These are phyloP conservation scores for Trichoderma polysporum DNA, from an alignment of 2,329 filamentous ascomycete genomes.

Conservation along the genomic window DNA sequence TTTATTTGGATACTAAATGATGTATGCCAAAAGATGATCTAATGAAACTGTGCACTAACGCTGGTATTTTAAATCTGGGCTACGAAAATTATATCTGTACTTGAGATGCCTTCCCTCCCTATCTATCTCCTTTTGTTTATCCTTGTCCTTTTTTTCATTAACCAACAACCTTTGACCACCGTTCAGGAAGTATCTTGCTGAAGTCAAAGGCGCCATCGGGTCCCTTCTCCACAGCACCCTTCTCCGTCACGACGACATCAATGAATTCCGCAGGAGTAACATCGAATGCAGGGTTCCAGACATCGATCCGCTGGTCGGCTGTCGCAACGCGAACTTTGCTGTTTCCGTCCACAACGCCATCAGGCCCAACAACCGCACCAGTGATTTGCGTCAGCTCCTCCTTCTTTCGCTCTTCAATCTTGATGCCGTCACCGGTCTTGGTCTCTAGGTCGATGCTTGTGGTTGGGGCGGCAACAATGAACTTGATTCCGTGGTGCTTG, in stretches of 20 bases:
- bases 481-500: conserved; percentile 83
- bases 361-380: conserved; percentile 67
- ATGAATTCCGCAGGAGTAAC: conserved; percentile 87
- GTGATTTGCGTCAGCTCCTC: conserved; percentile 83
- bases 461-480: conserved; percentile 89
- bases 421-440: conserved; percentile 72
- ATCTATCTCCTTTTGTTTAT: neutral
- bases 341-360: conserved; percentile 62
- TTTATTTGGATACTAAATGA: neutral
- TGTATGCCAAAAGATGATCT: neutral
- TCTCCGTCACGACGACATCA: conserved; percentile 91
- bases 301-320: conserved; percentile 72
- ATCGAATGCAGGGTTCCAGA: conserved; percentile 98
- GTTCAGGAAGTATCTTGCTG: conserved; percentile 54
- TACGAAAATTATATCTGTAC: neutral
- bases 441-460: conserved; percentile 91
- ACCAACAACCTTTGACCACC: conserved; percentile 44
- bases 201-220: conserved; percentile 68
- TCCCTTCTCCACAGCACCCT: conserved; percentile 79
- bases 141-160: neutral
- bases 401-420: conserved; percentile 82
- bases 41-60: neutral
- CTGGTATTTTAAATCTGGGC: neutral
- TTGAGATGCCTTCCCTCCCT: neutral
- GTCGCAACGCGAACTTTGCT: conserved; percentile 73